These are phyloP conservation scores for Alternaria gaisen DNA, from an alignment of 2,329 filamentous ascomycete genomes.

Conservation along the genomic window DNA sequence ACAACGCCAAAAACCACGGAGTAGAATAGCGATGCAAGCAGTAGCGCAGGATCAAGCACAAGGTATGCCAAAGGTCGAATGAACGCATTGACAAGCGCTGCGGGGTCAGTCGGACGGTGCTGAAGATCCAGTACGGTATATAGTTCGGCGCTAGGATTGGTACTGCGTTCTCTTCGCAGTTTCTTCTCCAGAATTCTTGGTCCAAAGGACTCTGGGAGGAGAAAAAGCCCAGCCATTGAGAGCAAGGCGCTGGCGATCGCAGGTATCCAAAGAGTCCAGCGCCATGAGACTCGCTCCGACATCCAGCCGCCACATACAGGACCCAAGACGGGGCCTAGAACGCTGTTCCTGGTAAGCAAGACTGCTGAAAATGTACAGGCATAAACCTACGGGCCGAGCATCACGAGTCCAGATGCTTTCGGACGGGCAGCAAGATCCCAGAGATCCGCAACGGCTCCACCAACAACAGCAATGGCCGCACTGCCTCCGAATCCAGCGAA, in stretches of 20 bases:
- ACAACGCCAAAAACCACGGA: constrained; percentile 21
- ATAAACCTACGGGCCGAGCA: constrained; percentile 15
- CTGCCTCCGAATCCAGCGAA: background rate
- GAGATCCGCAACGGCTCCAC: constrained; percentile 57
- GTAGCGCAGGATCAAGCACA: constrained; percentile 16
- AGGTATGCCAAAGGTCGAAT: constrained; percentile 14
- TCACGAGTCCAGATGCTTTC: constrained; percentile 21
- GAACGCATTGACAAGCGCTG: constrained; percentile 14
- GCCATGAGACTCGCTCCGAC: constrained; percentile 20
- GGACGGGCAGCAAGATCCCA: constrained; percentile 39
- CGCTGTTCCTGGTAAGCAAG: background rate
- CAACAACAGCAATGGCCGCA: constrained; percentile 31
- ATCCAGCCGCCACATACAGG: constrained; percentile 26
- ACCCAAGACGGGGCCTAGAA: constrained; percentile 22
- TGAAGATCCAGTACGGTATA: constrained; percentile 21
- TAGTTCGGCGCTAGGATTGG: background rate
- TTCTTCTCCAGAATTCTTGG: background rate
- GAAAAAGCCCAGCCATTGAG: constrained; percentile 5
- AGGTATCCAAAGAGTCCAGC: constrained; percentile 24
- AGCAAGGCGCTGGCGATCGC: constrained; percentile 20
- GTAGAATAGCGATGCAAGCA: constrained; percentile 18
- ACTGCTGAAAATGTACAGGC: background rate
- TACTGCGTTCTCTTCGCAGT: background rate
- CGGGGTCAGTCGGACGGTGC: background rate
- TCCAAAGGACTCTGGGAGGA: constrained; percentile 18